Base-by-base conservation (phyloP, 2,329 filamentous ascomycete genomes). In the Xylaria arbuscula region DNA sequence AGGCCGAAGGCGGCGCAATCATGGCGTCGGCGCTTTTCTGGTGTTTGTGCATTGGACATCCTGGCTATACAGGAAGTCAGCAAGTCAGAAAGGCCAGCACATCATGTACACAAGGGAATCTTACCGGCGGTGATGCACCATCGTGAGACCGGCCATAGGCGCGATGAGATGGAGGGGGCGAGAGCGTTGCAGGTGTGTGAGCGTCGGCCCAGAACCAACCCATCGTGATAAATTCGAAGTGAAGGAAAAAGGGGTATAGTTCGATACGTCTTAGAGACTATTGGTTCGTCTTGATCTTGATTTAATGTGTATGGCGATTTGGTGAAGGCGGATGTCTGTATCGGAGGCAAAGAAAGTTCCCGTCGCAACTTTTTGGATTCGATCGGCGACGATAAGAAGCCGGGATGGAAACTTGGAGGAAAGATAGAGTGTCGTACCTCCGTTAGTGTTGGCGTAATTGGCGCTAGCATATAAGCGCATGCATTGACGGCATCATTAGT, bases 121-220 rank as follows among this genome's bases (percentile, higher is more conserved):
- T 72, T 80, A 83, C 82, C 51, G 82, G 83, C 75, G 82, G 82
- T 51, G 79, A 73, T 68, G 74, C 72, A 53, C 74, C 75, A 72
- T 75, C 66, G 56, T 61, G 71, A 40, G 69, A 64, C 45, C 55
- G 15, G 50, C 66, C 47, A 64, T 72, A 70, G n/a, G 56, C 38
- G 54, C 76, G 73, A 64, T 76, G 76, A 47, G 75, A 73, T 65
- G 68, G 68, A 69, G 72, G 66, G 42, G 72, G 17, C 7, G 40
- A 45, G 4, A 45, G 69, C 55, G 61, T 66, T 58, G 70, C 45
- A n/a, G 79, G 69, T 22, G 79, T 73, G 63, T 83, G 76, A 54
- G 80, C 70, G 70, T 89, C 87, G 69, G 87, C 85, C 88, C 88
- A 90, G 75, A 90, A 90, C 87, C 87, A 89, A 72, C 88, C 88